Percentiles rank a stretch among this genome's conserved stretches.
These are phyloP conservation scores for Eucalyptus curtisii DNA, from an alignment of 345 rosid genomes.

Conservation along the genomic window DNA sequence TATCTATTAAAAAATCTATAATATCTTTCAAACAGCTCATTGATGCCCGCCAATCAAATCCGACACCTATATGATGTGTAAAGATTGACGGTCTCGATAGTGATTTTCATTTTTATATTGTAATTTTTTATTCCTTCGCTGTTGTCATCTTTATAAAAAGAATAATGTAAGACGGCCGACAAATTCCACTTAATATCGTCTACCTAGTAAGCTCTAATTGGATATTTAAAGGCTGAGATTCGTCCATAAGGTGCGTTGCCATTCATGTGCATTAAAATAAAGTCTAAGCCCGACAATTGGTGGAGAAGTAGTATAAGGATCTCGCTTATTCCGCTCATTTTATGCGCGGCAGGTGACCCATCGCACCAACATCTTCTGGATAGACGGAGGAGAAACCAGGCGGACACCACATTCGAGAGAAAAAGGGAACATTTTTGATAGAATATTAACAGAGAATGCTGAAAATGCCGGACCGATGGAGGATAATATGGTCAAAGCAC, in stretches of 20 bases:
- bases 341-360: rapidly evolving
- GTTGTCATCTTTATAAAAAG: background rate
- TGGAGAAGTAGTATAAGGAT: background rate
- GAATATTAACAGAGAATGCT: too few relatives aligned
- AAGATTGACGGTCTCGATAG: background rate
- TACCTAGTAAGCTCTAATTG: background rate
- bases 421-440: too few relatives aligned
- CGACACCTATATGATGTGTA: background rate
- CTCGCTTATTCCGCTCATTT: background rate
- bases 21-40: background rate
- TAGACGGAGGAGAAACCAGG: background rate
- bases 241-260: background rate
- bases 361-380: background rate
- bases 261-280: background rate
- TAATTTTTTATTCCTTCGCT: background rate
- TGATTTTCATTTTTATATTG: background rate
- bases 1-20: background rate
- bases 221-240: background rate
- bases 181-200: background rate
- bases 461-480: background rate
- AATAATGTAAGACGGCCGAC: too few relatives aligned
- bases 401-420: background rate
- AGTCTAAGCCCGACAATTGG: background rate
- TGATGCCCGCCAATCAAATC: background rate
- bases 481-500: background rate